Conservation (phyloP, 345 rosid species). For the Arabidopsis arenosa region DNA sequence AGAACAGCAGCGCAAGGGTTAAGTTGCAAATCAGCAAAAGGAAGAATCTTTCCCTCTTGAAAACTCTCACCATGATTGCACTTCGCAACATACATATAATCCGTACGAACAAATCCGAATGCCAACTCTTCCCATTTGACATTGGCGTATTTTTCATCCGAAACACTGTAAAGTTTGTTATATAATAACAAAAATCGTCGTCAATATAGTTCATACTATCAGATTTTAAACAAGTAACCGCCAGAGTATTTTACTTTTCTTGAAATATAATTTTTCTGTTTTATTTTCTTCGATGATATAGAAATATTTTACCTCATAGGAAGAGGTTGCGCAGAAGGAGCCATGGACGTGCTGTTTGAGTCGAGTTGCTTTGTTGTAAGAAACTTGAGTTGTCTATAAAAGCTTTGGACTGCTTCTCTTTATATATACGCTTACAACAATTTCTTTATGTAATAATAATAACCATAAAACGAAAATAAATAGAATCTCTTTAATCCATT, state of each 20-base stretch:
- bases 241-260: neutral
- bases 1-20: constrained; percentile 46
- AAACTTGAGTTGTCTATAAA: constrained; percentile 6
- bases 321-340: constrained; percentile 38
- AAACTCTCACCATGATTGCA: constrained; percentile 44
- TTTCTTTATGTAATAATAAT: constrained; percentile 10
- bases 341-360: constrained; percentile 34
- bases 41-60: constrained; percentile 46
- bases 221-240: neutral
- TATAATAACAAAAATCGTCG: neutral
- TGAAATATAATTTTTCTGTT: neutral
- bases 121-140: constrained; percentile 46
- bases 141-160: constrained; percentile 42
- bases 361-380: constrained; percentile 20
- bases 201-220: constrained; percentile 4
- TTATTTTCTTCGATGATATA: neutral
- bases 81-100: constrained; percentile 40
- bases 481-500: neutral
- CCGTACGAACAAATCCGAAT: constrained; percentile 37
- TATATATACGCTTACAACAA: constrained; percentile 15
- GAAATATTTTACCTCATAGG: constrained; percentile 23
- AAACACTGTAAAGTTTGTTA: constrained; percentile 25
- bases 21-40: constrained; percentile 31
- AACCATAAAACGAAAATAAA: neutral
- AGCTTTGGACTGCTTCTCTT: constrained; percentile 34